A percentile compares a stretch with the other conserved stretches of the same genome.
Evolutionary conservation across 192 early-diverging fungal genomes (phyloP).

Genomic region (Blastocladiella britannica): DNA sequence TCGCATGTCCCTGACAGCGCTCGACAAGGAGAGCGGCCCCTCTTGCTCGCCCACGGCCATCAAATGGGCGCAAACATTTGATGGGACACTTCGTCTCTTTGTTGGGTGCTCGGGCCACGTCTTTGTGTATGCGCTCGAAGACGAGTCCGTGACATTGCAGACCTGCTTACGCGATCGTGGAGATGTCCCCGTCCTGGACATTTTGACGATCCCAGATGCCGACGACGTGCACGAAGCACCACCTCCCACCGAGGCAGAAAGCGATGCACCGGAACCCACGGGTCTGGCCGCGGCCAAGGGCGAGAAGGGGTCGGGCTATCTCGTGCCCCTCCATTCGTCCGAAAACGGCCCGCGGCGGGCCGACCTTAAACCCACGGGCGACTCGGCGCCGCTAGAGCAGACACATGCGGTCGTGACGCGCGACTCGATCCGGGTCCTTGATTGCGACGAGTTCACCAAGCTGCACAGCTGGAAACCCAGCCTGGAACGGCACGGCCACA

Average conservation of each 20-base stretch:
- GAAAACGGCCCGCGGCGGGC: too few species aligned
- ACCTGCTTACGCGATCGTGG: background rate
- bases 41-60: too few species aligned
- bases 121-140: background rate
- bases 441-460: background rate
- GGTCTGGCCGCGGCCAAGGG: background rate
- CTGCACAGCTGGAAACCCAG: background rate
- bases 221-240: background rate
- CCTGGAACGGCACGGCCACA: background rate
- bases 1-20: too few species aligned
- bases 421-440: background rate
- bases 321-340: too few species aligned
- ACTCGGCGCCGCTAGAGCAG: background rate
- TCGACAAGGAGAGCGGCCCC: too few species aligned
- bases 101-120: background rate
- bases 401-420: background rate
- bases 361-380: background rate
- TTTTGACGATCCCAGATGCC: background rate
- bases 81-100: background rate
- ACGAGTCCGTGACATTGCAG: background rate
- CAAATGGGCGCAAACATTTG: background rate
- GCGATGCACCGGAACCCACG: background rate
- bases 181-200: background rate
- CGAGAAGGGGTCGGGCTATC: too few species aligned
- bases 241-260: too few species aligned